phyloP scores from a whole-genome alignment of 2,329 filamentous ascomycete genomes.

The Epichloe glyceriae region DNA sequence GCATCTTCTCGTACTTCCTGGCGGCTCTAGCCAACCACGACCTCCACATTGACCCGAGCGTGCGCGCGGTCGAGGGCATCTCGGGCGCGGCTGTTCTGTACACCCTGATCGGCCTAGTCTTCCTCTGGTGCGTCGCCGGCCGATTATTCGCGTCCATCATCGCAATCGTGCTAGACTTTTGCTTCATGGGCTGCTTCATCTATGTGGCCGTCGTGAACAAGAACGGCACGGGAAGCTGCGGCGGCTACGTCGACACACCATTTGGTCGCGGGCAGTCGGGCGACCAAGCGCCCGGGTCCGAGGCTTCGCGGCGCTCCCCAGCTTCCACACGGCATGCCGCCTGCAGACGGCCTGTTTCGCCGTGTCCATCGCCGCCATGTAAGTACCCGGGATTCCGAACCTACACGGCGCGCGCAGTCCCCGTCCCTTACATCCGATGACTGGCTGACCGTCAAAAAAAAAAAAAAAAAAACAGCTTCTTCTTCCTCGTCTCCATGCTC shows the following conservation, averaged over 20 bases:
- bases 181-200: constrained; percentile 65
- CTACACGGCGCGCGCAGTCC: too few species aligned
- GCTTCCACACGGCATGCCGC: constrained; percentile 46
- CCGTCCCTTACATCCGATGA: background rate
- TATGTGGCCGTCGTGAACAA: constrained; percentile 69
- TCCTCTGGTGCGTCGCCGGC: constrained; percentile 71
- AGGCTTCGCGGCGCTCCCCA: constrained; percentile 36
- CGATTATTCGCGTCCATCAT: constrained; percentile 58
- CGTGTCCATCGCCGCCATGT: constrained; percentile 67
- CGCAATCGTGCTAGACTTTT: constrained; percentile 62
- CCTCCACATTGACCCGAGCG: constrained; percentile 47
- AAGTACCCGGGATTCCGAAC: constrained; percentile 16
- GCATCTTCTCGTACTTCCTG: constrained; percentile 76
- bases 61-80: constrained; percentile 67
- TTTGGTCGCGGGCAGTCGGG: constrained; percentile 52
- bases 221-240: constrained; percentile 53
- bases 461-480: too few species aligned
- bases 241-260: constrained; percentile 45
- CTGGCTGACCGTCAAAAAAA: background rate
- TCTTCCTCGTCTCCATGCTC: constrained; percentile 62
- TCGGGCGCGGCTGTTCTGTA: constrained; percentile 65
- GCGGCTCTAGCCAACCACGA: constrained; percentile 55
- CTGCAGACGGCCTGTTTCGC: constrained; percentile 68
- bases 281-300: constrained; percentile 32
- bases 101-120: constrained; percentile 54